Evolutionary conservation across 1,139 yeast species (phyloP), one percentile per base, ranked within the genome.

Genomic region (Geotrichum cucujoidarum): DNA sequence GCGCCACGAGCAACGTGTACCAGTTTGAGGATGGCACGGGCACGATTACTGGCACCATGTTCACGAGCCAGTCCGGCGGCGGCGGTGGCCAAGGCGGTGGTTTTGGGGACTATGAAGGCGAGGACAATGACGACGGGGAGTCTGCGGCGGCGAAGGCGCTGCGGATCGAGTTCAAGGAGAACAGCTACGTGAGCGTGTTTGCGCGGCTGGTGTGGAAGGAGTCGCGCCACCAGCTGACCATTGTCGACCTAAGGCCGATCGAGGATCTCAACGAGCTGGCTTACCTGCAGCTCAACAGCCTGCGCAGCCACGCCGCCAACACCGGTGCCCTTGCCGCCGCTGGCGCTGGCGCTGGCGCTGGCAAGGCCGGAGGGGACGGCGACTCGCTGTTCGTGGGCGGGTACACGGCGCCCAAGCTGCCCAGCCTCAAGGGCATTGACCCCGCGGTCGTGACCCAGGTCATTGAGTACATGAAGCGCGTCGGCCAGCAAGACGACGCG

Each of bases 21-120:
- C 25, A 43, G 14, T 31, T 44, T 25, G 48, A 44, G 21, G 48
- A 44, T 32, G 48, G 48, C 2, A 44, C 48, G 11, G 48, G 48
- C 11, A 44, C 34, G 35, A 20, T 44, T 14, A 43, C 38, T 11
- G 48, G 43, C 18, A 32, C 34, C 4, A 39, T 21, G 10, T 38
- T 38, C 13, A 17, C 43, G 22, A 16, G 20, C 1, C n/a, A 8
- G n/a, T 27, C 2, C 13, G 29, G 20, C 8, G 27, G 20, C 27
- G 35, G 21, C 1, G 43, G 17, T 10, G 29, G 6, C 5, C 18
- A 21, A 18, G 35, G 22, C 24, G 35, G 24, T 18, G 35, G 35
- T 2, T 25, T 6, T 16, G 31, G 8, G 11, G 42, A 25, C 8
- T 38, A 18, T 5, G 33, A 14, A 10, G 34, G 31, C 21, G 25